Percentiles rank a stretch among this genome's conserved stretches.
Conservation (phyloP, 78 protist genomes). For the Chrysochromulina tobinii region DNA sequence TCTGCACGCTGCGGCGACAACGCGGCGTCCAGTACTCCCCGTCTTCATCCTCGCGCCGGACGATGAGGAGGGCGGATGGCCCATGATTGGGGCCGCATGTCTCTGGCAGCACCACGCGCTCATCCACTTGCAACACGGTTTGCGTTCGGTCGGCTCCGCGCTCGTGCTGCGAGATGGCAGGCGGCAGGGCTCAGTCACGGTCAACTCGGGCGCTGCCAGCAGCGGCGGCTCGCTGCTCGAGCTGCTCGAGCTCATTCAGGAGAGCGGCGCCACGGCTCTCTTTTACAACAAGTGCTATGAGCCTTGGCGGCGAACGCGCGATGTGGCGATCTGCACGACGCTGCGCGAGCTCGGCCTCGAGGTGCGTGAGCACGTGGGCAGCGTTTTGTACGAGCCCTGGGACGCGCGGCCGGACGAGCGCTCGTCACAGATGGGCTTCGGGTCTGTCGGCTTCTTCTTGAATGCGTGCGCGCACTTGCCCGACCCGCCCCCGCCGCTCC, state of each 20-base stretch:
- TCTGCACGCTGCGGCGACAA: background rate
- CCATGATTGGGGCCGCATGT: background rate
- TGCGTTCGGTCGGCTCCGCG: background rate
- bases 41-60: background rate
- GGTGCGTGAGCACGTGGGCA: background rate
- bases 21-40: background rate
- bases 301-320: background rate
- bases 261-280: background rate
- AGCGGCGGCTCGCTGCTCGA: background rate
- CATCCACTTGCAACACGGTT: background rate
- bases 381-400: slow-evolving; percentile 14
- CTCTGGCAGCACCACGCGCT: background rate
- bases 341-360: background rate
- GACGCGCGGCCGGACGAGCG: background rate
- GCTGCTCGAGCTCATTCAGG: background rate
- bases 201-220: too few relatives aligned
- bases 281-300: background rate
- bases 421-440: background rate
- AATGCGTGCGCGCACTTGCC: background rate
- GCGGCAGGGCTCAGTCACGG: too few relatives aligned
- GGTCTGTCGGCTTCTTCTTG: slow-evolving; percentile 19
- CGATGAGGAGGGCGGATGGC: background rate
- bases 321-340: background rate
- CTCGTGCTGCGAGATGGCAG: background rate
- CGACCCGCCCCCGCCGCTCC: slow-evolving; percentile 17